These are phyloP conservation scores for Colletotrichum gigasporum DNA, from an alignment of 2,329 filamentous ascomycete genomes.

Conservation along the genomic window DNA sequence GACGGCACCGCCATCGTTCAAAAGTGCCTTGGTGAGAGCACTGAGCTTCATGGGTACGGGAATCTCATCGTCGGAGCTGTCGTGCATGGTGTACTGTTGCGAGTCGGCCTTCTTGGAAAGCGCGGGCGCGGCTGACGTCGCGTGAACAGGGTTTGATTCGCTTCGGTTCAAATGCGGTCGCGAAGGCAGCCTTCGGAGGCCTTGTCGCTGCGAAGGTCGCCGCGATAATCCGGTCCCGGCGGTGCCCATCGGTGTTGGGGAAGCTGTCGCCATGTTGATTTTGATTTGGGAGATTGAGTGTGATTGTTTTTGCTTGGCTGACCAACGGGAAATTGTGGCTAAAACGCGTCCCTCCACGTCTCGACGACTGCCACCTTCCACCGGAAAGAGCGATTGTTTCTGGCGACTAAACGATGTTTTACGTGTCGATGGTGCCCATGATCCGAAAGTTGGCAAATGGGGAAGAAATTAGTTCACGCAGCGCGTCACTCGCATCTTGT, in stretches of 20 bases:
- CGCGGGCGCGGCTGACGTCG: slow-evolving; percentile 34
- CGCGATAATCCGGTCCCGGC: slow-evolving; percentile 55
- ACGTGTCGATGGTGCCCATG: slow-evolving; percentile 53
- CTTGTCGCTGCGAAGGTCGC: slow-evolving; percentile 66
- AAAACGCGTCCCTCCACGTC: slow-evolving; percentile 25
- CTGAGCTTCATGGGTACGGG: slow-evolving; percentile 93
- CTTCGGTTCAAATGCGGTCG: slow-evolving; percentile 54
- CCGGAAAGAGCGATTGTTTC: slow-evolving; percentile 29
- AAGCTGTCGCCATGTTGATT: slow-evolving; percentile 59
- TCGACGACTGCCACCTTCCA: slow-evolving; percentile 6
- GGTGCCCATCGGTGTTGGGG: slow-evolving; percentile 64
- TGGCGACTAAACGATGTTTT: slow-evolving; percentile 44
- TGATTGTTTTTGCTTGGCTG: slow-evolving; percentile 21
- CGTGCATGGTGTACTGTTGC: slow-evolving; percentile 67
- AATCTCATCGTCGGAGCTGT: slow-evolving; percentile 95
- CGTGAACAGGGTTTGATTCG: slow-evolving; percentile 53
- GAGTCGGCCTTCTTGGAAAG: slow-evolving; percentile 45
- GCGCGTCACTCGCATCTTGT: slow-evolving; percentile 40
- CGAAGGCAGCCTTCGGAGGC: slow-evolving; percentile 59
- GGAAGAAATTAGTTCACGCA: slow-evolving; percentile 47
- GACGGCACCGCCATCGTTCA: slow-evolving; percentile 70
- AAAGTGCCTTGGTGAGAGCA: slow-evolving; percentile 86
- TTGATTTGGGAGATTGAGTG: not conserved
- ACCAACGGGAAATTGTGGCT: slow-evolving; percentile 5
- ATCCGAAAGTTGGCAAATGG: slow-evolving; percentile 43